Evolutionary conservation across 1,139 yeast species (phyloP), one percentile per base, ranked within the genome.

Genomic region (Kodamaea sp.): DNA sequence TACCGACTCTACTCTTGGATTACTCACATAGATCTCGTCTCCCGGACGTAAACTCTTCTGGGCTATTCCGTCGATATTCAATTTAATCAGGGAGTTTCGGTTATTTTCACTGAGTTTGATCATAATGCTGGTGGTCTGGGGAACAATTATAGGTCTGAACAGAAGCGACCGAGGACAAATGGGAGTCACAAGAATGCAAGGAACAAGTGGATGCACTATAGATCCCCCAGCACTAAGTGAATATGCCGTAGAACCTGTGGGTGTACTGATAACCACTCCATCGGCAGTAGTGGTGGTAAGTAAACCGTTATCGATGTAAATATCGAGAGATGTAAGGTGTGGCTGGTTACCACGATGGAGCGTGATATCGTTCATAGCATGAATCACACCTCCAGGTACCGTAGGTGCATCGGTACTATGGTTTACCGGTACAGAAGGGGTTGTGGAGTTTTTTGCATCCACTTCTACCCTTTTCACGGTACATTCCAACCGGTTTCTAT

Each of bases 201-300:
- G 83, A 4, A 90, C 95, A 32, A 81, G 65, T 0, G 97, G 97
- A 46, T 90, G 95, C 1, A 87, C 92, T 38, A 90, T 90, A 8
- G 96, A 80, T 1, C 97, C 97, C 7, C 97, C 97, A 1, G 95
- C 79, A 18, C 89, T 79, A 32, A 90, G 66, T 0, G 96, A 86
- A 57, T 90, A 90, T 0, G 97, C 97, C 0, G 97, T 90, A 7
- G 96, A 86, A 0, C 97, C 97, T 0, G 97, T 90, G 8, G 97
- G 97, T 0, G 97, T 85, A 7, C 94, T 74, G 32, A 88, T 69
- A 7, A 83, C 78, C 11, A 90, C 76, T 14, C 97, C 97, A 57
- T 90, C 97, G 0, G 95, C 96, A 0, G 90, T 85, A 7, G 96
- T 89, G 35, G 92, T 78, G 8, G 98, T 90, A 38, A 90, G 67